Evolutionary conservation across 441 rosid genomes (phyloP).

Genomic region (Geranium incanum): DNA sequence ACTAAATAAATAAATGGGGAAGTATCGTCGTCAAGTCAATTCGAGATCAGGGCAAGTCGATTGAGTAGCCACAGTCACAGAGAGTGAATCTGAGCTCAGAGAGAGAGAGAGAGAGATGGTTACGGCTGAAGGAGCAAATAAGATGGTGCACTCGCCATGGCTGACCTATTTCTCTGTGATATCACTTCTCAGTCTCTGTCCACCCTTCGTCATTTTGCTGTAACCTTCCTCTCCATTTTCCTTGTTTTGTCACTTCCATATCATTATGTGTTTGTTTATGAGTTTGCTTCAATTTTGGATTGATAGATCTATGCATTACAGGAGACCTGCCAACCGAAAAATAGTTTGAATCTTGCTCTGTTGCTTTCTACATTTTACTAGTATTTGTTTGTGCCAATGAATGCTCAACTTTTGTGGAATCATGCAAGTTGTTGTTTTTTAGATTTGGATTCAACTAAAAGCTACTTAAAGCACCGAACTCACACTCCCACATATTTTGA

Average conservation of each 20-base stretch:
- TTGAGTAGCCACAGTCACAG: too few relatives aligned
- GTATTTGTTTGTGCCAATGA: background rate
- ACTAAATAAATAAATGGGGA: too few relatives aligned
- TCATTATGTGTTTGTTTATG: background rate
- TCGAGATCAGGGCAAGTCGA: background rate
- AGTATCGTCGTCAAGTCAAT: background rate
- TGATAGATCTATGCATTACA: background rate
- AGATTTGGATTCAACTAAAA: background rate
- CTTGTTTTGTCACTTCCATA: background rate
- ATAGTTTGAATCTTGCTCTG: background rate
- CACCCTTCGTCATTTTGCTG: slow-evolving; percentile 90
- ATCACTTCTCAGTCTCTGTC: slow-evolving; percentile 69
- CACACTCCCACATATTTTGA: too few relatives aligned
- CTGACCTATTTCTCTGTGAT: slow-evolving; percentile 77
- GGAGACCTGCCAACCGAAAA: background rate
- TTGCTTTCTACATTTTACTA: background rate
- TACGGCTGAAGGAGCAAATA: slow-evolving; percentile 38
- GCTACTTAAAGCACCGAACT: too few relatives aligned
- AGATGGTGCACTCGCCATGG: slow-evolving; percentile 68
- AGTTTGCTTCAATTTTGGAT: background rate
- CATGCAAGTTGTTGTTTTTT: background rate
- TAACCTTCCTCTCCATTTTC: slow-evolving; percentile 24
- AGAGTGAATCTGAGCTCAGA: background rate
- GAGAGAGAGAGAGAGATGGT: slow-evolving; percentile 3
- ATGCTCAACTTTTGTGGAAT: background rate